Base-by-base conservation (phyloP, 2,329 filamentous ascomycete genomes). In the Colletotrichum agaves region DNA sequence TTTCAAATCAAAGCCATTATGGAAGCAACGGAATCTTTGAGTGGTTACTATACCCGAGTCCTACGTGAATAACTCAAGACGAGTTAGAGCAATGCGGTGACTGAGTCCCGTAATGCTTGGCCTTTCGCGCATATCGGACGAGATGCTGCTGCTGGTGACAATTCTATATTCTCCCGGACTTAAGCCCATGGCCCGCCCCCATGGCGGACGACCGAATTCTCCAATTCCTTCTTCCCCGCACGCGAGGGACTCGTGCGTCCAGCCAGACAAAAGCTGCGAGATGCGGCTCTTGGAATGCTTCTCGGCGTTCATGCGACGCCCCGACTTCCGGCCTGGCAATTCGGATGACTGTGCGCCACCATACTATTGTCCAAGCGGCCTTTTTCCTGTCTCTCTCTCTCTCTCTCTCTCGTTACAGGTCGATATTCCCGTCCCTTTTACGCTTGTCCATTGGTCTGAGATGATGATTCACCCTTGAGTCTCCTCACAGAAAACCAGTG, bases 271-370 rank as follows among this genome's bases (percentile, higher is more conserved):
- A 37, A 37, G 35, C 13, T 11, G n/a, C 17, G 13, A 15, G 56
- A 52, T 61, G 62, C 62, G 62, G 62, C 56, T 61, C 55, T 53
- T 64, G 56, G 46, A 64, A 64, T 44, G n/a, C 21, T 53, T 61
- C 46, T 53, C 56, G 37, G 56, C 62, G 56, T 53, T 50, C 19
- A 64, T 64, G 62, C 62, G 61, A 35, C 27, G 6, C 43, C 27
- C 43, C 35, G 35, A 37, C 35, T 46, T n/a, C 43, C n/a, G 43
- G 15, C 21, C 17, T 46, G 43, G 43, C n/a, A 11, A 17, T n/a
- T 46, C 4, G 35, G 35, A 37, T 37, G 35, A 37, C 35, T 15
- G 33, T 3, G 35, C 35, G 13, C 35, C 35, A 15, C 13, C 43
- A n/a, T 46, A 10, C 15, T 43, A 3, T 13, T 15, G 35, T 37